phyloP scores from a whole-genome alignment of 2,329 filamentous ascomycete genomes.

The Colletotrichum paranaense region DNA sequence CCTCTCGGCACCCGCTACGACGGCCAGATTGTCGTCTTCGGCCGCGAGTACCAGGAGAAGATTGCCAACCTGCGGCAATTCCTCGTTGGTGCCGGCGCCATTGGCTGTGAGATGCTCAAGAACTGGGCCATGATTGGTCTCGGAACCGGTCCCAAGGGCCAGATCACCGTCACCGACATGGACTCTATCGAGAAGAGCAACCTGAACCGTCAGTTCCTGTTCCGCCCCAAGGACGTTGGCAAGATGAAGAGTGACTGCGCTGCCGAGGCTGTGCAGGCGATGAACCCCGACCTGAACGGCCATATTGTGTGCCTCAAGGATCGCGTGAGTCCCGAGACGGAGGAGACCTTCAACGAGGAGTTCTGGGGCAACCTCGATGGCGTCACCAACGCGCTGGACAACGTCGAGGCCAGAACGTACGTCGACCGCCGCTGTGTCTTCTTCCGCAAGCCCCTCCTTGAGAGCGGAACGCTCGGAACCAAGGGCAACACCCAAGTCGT shows the following conservation, averaged over 20 bases:
- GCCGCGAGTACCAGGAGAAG: conserved; percentile 93
- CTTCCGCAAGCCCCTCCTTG: conserved; percentile 95
- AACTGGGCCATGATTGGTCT: conserved; percentile 99
- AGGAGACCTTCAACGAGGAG: conserved; percentile 91
- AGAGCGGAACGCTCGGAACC: conserved; percentile 97
- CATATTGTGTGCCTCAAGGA: conserved; percentile 90
- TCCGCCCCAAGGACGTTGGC: conserved; percentile 92
- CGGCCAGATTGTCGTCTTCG: conserved; percentile 96
- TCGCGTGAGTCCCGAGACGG: conserved; percentile 90
- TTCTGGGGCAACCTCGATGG: conserved; percentile 92
- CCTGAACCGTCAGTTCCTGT: conserved; percentile 95
- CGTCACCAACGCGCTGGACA: conserved; percentile 97
- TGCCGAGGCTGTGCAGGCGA: conserved; percentile 86
- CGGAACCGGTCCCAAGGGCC: conserved; percentile 86
- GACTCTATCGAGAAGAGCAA: conserved; percentile 99
- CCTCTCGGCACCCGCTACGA: conserved; percentile 90
- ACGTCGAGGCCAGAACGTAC: conserved; percentile 96
- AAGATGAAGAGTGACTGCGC: conserved; percentile 97
- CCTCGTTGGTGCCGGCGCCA: conserved; percentile 94
- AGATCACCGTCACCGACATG: conserved; percentile 95
- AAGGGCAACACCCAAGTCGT: conserved; percentile 99
- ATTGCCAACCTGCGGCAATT: conserved; percentile 91
- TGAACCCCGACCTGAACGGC: conserved; percentile 92
- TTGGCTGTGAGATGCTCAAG: conserved; percentile 99
- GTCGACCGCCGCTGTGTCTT: conserved; percentile 97